Conservation (phyloP, 108 stramenopile genomes). For the Fragilaria crotonensis region DNA sequence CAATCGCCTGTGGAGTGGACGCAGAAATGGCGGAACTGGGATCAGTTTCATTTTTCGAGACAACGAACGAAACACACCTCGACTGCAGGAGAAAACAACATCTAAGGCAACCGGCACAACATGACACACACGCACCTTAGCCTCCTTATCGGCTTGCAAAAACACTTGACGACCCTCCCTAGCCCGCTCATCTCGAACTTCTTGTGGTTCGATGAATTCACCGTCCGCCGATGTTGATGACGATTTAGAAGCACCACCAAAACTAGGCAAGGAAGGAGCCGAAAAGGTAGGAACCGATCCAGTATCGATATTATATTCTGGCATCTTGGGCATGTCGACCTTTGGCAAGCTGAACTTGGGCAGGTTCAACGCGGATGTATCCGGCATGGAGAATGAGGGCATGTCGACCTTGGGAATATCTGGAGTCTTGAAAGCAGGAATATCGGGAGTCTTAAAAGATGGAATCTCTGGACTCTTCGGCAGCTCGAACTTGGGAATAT, state of each 20-base stretch:
- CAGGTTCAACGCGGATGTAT: not conserved
- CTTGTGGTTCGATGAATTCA: constrained; percentile 48
- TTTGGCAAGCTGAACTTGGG: no score
- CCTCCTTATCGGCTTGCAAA: constrained; percentile 53
- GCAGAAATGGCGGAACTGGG: no score
- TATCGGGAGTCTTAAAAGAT: no score
- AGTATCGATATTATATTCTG: not conserved
- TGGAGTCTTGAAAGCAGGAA: constrained; percentile 33
- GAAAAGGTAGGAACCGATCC: constrained; percentile 16
- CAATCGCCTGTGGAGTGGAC: constrained; percentile 22
- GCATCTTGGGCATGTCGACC: not conserved
- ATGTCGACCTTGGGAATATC: constrained; percentile 38
- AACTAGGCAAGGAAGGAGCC: constrained; percentile 7
- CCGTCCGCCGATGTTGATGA: constrained; percentile 13
- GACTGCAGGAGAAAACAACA: not conserved
- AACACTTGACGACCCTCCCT: constrained; percentile 36
- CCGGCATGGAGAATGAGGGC: constrained; percentile 9
- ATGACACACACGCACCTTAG: constrained; percentile 33
- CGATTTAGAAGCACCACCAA: constrained; percentile 5
- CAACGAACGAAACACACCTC: no score
- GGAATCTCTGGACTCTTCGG: no score
- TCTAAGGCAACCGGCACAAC: not conserved
- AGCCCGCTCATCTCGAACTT: constrained; percentile 70
- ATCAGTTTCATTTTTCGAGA: no score
- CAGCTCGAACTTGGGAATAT: constrained; percentile 39